Evolutionary conservation across 805 yeast species (phyloP).

Genomic region (Komagataella mondaviorum): DNA sequence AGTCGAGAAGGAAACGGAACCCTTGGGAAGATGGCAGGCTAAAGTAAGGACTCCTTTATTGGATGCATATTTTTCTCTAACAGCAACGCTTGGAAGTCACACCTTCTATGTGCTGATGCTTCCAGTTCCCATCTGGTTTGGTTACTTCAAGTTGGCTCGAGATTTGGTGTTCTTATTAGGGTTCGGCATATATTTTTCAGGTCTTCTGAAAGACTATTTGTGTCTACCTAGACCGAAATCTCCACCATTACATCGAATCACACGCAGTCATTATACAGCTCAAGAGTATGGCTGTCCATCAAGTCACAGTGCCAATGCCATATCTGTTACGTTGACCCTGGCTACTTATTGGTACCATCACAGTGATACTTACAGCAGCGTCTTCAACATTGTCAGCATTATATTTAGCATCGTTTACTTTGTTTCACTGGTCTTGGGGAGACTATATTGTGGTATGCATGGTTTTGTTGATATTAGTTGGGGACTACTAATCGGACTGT

Average conservation of each 20-base stretch:
- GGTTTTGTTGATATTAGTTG: conserved; percentile 65
- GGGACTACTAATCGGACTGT: conserved; percentile 54
- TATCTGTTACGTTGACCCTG: conserved; percentile 55
- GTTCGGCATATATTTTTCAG: conserved; percentile 59
- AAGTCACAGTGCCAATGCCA: conserved; percentile 90
- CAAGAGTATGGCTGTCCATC: conserved; percentile 93
- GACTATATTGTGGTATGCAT: conserved; percentile 96
- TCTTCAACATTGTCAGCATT: conserved; percentile 3
- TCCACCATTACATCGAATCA: conserved; percentile 83
- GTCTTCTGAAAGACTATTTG: conserved; percentile 67
- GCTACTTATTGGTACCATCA: conserved; percentile 10
- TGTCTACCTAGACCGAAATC: conserved; percentile 89
- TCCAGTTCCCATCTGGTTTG: conserved; percentile 80
- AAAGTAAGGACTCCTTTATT: conserved; percentile 30
- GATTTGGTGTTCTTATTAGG: conserved; percentile 51
- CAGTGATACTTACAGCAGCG: background rate
- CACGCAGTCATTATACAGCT: conserved; percentile 83
- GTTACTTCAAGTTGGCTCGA: conserved; percentile 39
- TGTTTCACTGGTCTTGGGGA: conserved; percentile 56
- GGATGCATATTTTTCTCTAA: conserved; percentile 72
- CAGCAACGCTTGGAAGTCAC: conserved; percentile 86
- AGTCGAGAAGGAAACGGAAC: conserved; percentile 51
- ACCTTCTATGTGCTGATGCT: conserved; percentile 85
- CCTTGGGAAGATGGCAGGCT: conserved; percentile 44
- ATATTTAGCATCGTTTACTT: conserved; percentile 32